These are phyloP conservation scores for Candida qinlingensis DNA, from an alignment of 805 yeast genomes.

Conservation along the genomic window DNA sequence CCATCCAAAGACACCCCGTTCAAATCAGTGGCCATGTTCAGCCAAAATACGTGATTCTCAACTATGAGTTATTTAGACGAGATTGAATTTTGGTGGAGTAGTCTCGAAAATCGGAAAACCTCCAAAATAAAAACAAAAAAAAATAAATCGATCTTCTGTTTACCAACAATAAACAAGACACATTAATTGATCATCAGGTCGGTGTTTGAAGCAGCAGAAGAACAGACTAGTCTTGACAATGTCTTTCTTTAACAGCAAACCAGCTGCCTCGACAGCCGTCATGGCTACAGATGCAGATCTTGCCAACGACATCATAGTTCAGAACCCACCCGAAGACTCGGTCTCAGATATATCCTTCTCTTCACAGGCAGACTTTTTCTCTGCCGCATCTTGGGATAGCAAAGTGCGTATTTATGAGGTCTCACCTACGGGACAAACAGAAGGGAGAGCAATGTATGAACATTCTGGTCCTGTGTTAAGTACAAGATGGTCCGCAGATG, in stretches of 20 bases:
- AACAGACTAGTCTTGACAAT: slow-evolving; percentile 15
- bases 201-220: not conserved
- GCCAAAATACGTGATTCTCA: no score
- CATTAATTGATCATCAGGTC: no score
- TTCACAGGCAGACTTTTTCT: slow-evolving; percentile 72
- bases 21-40: not conserved
- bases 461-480: slow-evolving; percentile 85
- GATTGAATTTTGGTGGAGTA: no score
- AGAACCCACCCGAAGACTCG: slow-evolving; percentile 89
- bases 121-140: no score
- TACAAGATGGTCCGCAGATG: slow-evolving; percentile 81
- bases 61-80: no score
- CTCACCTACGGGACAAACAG: slow-evolving; percentile 65
- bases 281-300: slow-evolving; percentile 38
- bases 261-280: slow-evolving; percentile 18
- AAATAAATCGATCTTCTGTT: no score
- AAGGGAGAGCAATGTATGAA: slow-evolving; percentile 84
- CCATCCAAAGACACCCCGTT: not conserved
- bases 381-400: slow-evolving; percentile 92
- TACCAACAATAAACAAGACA: no score
- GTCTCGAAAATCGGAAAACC: no score
- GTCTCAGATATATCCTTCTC: slow-evolving; percentile 80
- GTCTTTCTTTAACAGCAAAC: slow-evolving; percentile 34
- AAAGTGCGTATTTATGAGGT: slow-evolving; percentile 92
- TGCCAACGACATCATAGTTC: slow-evolving; percentile 62